Conservation (phyloP, 1,284 basidiomycete genomes). For the Neonothopanus nambi region DNA sequence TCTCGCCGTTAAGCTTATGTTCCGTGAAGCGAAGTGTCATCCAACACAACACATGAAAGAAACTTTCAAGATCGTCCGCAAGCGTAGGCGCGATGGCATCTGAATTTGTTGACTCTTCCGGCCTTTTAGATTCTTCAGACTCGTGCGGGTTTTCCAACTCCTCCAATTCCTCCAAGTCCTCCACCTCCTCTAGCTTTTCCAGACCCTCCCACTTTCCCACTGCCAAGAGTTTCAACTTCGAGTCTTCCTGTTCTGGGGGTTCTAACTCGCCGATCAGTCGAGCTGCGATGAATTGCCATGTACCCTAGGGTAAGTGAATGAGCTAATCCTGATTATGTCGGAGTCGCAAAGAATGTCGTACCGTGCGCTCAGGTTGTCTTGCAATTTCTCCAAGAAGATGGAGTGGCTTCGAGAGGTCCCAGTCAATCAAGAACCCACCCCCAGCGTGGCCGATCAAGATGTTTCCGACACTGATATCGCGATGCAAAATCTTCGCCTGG, state of each 20-base stretch:
- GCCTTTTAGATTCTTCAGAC: too few relatives aligned
- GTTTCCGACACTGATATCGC: constrained; percentile 5
- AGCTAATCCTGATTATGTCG: not conserved
- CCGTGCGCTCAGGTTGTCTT: not conserved
- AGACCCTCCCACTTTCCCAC: too few relatives aligned
- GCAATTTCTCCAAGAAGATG: not conserved
- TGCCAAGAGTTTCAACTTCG: too few relatives aligned
- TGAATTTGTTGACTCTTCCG: too few relatives aligned
- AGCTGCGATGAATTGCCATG: constrained; percentile 9
- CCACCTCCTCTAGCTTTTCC: not conserved
- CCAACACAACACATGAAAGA: constrained; percentile 8
- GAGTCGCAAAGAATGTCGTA: too few relatives aligned
- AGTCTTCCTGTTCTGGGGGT: not conserved
- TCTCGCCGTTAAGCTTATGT: too few relatives aligned
- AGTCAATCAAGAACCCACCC: constrained; percentile 5
- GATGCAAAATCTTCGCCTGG: constrained; percentile 2
- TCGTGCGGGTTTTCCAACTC: too few relatives aligned
- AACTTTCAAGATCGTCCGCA: constrained; percentile 7
- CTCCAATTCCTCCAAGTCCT: too few relatives aligned
- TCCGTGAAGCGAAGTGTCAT: not conserved
- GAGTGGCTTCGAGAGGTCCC: constrained; percentile 6
- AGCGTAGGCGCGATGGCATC: not conserved
- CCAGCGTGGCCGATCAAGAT: constrained; percentile 1
- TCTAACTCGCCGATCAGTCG: not conserved
- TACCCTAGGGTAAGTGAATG: not conserved